phyloP scores from a whole-genome alignment of 2,329 filamentous ascomycete species.

The Metarhizium humberi region DNA sequence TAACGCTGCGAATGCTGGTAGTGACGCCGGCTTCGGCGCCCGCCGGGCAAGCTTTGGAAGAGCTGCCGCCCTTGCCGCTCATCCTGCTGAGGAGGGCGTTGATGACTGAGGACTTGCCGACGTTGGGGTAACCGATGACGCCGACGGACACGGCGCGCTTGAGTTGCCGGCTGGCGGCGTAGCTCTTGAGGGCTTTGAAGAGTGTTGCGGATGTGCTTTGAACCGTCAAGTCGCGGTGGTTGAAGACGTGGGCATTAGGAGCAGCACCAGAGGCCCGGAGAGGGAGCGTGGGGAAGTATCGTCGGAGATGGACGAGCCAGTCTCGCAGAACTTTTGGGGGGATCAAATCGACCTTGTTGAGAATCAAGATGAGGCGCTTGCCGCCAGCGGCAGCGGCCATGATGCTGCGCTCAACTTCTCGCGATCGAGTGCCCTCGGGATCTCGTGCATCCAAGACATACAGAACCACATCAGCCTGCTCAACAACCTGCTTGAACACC shows the following conservation, averaged over 20 bases:
- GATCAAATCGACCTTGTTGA: conserved; percentile 94
- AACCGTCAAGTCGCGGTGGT: conserved; percentile 81
- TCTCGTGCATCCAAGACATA: conserved; percentile 92
- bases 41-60: conserved; percentile 64
- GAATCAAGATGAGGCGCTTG: conserved; percentile 80
- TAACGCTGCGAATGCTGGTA: conserved; percentile 78
- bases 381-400: conserved; percentile 78
- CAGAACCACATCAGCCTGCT: conserved; percentile 80
- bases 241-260: conserved; percentile 81
- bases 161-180: conserved; percentile 70
- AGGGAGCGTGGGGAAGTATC: conserved; percentile 85
- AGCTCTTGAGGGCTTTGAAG: conserved; percentile 84
- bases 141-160: conserved; percentile 87
- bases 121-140: conserved; percentile 92
- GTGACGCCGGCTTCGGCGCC: conserved; percentile 91
- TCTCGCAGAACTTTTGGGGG: conserved; percentile 71
- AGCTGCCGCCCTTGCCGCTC: conserved; percentile 49
- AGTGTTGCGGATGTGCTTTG: conserved; percentile 78
- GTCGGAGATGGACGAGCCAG: conserved; percentile 77
- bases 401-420: conserved; percentile 81
- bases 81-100: conserved; percentile 79
- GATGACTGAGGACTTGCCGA: conserved; percentile 94
- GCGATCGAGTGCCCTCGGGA: conserved; percentile 81
- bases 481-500: conserved; percentile 87
- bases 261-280: conserved; percentile 76